Percentiles rank a stretch among this genome's conserved stretches.
phyloP scores from a whole-genome alignment of 176 grass and related monocot genomes.

The Alopecurus myosuroides region DNA sequence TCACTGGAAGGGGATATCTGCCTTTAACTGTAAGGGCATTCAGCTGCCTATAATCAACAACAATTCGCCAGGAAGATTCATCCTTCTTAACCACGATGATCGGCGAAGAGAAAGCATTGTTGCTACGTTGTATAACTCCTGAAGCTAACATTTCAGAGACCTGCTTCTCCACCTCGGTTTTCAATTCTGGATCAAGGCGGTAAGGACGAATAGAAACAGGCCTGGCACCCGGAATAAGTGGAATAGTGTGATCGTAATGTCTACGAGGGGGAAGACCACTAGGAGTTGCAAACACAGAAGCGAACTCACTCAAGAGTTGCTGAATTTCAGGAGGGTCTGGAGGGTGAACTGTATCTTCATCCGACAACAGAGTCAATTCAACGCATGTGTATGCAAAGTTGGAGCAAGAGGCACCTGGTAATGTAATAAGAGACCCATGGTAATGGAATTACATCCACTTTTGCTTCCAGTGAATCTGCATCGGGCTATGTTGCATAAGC shows the following conservation, averaged over 20 bases:
- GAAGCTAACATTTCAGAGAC: background rate
- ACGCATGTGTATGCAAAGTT: background rate
- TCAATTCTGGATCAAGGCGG: background rate
- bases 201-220: background rate
- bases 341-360: no score
- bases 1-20: background rate
- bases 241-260: background rate
- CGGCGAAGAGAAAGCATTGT: background rate
- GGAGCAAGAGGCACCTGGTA: background rate
- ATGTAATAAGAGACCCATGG: rapidly evolving
- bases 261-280: background rate
- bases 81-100: background rate
- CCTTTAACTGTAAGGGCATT: background rate
- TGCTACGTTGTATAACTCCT: background rate
- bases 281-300: background rate
- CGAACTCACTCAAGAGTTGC: background rate
- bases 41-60: no score
- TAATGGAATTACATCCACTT: background rate
- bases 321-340: background rate
- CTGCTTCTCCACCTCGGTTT: background rate
- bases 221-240: rapidly evolving
- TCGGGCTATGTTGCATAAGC: background rate
- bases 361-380: no score
- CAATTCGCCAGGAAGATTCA: background rate
- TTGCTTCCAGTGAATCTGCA: background rate